These are phyloP conservation scores for Rhodotorula toruloides DNA, from an alignment of 768 basidiomycete genomes.

Conservation along the genomic window DNA sequence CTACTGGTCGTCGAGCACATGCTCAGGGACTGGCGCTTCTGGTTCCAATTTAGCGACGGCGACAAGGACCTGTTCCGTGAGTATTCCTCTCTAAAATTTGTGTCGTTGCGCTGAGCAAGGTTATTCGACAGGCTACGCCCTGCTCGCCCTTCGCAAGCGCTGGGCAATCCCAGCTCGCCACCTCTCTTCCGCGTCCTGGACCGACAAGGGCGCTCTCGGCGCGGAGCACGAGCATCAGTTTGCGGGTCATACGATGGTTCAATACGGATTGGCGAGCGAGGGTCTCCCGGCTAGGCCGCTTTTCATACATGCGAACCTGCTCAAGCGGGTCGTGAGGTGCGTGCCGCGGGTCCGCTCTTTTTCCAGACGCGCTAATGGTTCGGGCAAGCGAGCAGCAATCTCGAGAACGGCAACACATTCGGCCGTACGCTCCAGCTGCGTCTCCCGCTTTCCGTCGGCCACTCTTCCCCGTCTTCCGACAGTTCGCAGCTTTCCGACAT, in stretches of 20 bases:
- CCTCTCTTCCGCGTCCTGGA: constrained; percentile 46
- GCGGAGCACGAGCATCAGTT: constrained; percentile 39
- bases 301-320: constrained; percentile 50
- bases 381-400: constrained; percentile 10
- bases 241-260: constrained; percentile 46
- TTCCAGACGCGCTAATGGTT: neutral
- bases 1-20: constrained; percentile 44
- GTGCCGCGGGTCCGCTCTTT: neutral
- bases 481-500: too few relatives aligned
- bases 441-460: neutral
- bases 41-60: constrained; percentile 50
- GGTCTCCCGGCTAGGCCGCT: neutral
- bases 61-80: constrained; percentile 49
- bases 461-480: neutral
- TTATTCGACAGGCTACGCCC: constrained; percentile 44
- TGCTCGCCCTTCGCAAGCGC: constrained; percentile 50
- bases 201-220: constrained; percentile 42
- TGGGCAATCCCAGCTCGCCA: constrained; percentile 52
- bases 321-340: constrained; percentile 46
- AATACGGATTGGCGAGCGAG: constrained; percentile 47
- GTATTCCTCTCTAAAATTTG: neutral
- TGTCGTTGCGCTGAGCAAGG: neutral
- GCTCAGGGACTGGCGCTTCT: constrained; percentile 48
- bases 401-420: constrained; percentile 42
- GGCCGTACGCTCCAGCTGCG: constrained; percentile 32